These are phyloP conservation scores for Lentinula novae-zelandiae DNA, from an alignment of 1,284 basidiomycete species.

Conservation along the genomic window DNA sequence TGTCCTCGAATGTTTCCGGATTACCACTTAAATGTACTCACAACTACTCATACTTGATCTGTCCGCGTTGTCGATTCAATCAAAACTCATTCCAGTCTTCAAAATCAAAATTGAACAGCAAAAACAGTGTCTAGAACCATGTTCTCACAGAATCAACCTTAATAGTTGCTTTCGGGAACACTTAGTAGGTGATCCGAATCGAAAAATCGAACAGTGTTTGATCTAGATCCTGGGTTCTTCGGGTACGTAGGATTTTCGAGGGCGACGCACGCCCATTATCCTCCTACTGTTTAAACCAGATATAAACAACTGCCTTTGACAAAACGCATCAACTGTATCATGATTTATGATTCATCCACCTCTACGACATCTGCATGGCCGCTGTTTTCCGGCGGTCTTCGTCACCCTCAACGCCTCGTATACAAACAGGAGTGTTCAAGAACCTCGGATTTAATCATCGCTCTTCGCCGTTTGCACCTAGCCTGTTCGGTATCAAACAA, in stretches of 20 bases:
- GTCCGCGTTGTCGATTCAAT: slow-evolving; percentile 33
- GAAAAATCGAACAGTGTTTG: neutral
- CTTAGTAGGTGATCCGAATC: too few species aligned
- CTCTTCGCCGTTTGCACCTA: too few species aligned
- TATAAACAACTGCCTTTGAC: slow-evolving; percentile 20
- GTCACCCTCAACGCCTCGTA: too few species aligned
- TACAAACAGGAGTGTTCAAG: too few species aligned
- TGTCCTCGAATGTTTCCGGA: slow-evolving; percentile 24
- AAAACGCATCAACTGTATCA: slow-evolving; percentile 25
- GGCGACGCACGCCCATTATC: slow-evolving; percentile 1
- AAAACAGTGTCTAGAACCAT: too few species aligned
- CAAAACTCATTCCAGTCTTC: slow-evolving; percentile 31
- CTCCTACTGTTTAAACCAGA: slow-evolving; percentile 23
- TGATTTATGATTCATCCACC: slow-evolving; percentile 26
- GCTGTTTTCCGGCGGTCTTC: too few species aligned
- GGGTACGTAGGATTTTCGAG: neutral
- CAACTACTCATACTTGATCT: slow-evolving; percentile 27
- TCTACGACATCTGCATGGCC: slow-evolving; percentile 25
- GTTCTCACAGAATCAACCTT: neutral
- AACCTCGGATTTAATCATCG: too few species aligned
- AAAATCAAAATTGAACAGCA: slow-evolving; percentile 28
- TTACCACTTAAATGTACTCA: slow-evolving; percentile 22
- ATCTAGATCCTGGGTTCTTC: neutral
- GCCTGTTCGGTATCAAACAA: too few species aligned
- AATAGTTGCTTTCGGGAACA: slow-evolving; percentile 10